Evolutionary conservation across 2,329 filamentous ascomycete species (phyloP).

Genomic region (Verticillium isaacii): DNA sequence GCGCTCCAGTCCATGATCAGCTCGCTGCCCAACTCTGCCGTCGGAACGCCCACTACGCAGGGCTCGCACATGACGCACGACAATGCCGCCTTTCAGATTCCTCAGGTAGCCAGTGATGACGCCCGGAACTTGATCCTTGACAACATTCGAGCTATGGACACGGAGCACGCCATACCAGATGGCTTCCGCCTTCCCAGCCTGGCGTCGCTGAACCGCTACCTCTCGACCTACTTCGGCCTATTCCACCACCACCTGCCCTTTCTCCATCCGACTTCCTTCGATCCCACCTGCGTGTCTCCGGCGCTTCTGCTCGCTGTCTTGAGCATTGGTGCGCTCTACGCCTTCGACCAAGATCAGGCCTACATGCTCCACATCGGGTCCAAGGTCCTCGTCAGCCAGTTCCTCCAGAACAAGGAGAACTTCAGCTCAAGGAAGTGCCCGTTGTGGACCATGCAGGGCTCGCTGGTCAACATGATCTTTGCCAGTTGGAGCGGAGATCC

Average conservation of each 20-base stretch:
- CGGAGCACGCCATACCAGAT: constrained; percentile 76
- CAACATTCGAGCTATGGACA: constrained; percentile 77
- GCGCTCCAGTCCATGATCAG: constrained; percentile 68
- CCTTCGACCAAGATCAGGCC: constrained; percentile 94
- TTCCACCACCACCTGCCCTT: constrained; percentile 98
- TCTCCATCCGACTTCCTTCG: constrained; percentile 87
- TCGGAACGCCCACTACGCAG: constrained; percentile 66
- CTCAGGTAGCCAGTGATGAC: constrained; percentile 78
- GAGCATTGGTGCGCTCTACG: constrained; percentile 93
- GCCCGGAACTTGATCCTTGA: constrained; percentile 82
- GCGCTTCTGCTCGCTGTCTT: constrained; percentile 83
- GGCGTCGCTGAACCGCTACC: constrained; percentile 79
- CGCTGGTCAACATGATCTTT: constrained; percentile 96
- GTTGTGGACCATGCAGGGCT: constrained; percentile 97
- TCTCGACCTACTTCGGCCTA: constrained; percentile 93
- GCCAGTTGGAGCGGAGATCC: constrained; percentile 98
- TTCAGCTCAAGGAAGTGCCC: constrained; percentile 98
- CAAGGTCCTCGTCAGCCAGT: constrained; percentile 95
- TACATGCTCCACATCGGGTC: constrained; percentile 97
- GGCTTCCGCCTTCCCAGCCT: constrained; percentile 84
- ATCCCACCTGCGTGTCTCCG: constrained; percentile 72
- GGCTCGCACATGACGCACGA: constrained; percentile 69
- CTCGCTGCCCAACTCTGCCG: constrained; percentile 63
- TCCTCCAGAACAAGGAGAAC: constrained; percentile 96
- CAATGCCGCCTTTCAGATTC: constrained; percentile 63